These are phyloP conservation scores for Aphanomyces stellatus DNA, from an alignment of 352 stramenopile species.

Conservation along the genomic window DNA sequence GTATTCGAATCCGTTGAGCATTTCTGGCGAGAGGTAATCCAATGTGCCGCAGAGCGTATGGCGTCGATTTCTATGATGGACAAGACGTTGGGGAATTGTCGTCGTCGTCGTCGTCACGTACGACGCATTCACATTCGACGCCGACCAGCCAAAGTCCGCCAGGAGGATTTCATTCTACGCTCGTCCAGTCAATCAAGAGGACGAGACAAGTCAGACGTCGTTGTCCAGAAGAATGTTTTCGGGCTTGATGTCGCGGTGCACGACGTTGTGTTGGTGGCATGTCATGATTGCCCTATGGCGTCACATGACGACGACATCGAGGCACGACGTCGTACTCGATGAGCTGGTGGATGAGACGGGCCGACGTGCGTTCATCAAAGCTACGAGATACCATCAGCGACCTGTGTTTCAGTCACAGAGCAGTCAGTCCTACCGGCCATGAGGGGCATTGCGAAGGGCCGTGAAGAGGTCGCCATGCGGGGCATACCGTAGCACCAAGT, in stretches of 20 bases:
- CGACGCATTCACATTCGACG: slow-evolving; percentile 63
- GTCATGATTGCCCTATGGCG: slow-evolving; percentile 38
- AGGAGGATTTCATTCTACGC: slow-evolving; percentile 92
- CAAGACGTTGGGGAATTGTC: too few relatives aligned
- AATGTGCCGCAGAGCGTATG: slow-evolving; percentile 98
- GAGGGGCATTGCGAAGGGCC: slow-evolving; percentile 45
- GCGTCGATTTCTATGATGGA: slow-evolving; percentile 54
- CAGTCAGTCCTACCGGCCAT: slow-evolving; percentile 37
- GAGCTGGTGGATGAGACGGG: slow-evolving; percentile 8
- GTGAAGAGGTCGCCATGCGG: slow-evolving; percentile 79
- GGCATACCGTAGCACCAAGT: slow-evolving; percentile 84
- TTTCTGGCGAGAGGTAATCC: slow-evolving; percentile 99
- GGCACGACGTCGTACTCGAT: slow-evolving; percentile 1
- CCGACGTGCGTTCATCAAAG: slow-evolving; percentile 14
- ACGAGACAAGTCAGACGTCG: slow-evolving; percentile 26
- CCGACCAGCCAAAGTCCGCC: slow-evolving; percentile 99
- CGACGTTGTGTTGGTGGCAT: slow-evolving; percentile 74
- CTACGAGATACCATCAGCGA: too few relatives aligned
- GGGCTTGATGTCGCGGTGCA: slow-evolving; percentile 95
- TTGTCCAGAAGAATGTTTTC: slow-evolving; percentile 89
- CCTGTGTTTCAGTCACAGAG: too few relatives aligned
- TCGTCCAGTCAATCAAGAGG: not conserved
- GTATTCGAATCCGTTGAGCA: slow-evolving; percentile 97
- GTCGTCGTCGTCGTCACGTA: too few relatives aligned
- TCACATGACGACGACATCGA: too few relatives aligned